These are phyloP conservation scores for Dendrobium catenatum DNA, from an alignment of 106 monocot genomes.

Conservation along the genomic window DNA sequence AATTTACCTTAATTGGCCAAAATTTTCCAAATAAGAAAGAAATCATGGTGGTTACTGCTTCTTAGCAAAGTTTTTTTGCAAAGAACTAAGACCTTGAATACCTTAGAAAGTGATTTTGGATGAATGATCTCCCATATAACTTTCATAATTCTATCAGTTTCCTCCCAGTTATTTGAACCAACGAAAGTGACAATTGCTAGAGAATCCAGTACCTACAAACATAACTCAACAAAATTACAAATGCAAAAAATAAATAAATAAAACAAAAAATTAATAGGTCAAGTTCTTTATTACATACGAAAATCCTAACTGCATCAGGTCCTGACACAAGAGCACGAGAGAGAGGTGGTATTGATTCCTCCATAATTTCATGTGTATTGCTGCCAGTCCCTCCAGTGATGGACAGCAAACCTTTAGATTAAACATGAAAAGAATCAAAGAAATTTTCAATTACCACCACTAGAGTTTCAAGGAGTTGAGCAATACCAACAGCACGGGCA, in stretches of 20 bases:
- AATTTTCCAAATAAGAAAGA: too few species aligned
- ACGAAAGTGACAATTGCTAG: slow-evolving; percentile 74
- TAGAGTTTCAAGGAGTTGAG: background rate
- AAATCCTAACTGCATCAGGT: slow-evolving; percentile 56
- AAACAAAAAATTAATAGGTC: background rate
- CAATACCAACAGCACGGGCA: slow-evolving; percentile 74
- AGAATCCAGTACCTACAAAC: slow-evolving; percentile 64
- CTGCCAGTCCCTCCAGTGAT: slow-evolving; percentile 65
- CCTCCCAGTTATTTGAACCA: slow-evolving; percentile 69
- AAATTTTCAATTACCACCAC: background rate
- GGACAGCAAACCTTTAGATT: slow-evolving; percentile 57
- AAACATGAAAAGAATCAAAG: slow-evolving; percentile 5
- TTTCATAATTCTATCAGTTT: slow-evolving; percentile 79
- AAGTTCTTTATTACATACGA: slow-evolving; percentile 36
- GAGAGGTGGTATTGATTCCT: slow-evolving; percentile 60
- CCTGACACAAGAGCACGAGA: slow-evolving; percentile 51
- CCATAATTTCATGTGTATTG: slow-evolving; percentile 77
- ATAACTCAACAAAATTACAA: slow-evolving; percentile 5
- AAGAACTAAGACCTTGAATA: slow-evolving; percentile 15
- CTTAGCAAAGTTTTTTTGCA: background rate
- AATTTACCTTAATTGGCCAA: too few species aligned
- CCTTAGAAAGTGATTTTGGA: slow-evolving; percentile 78
- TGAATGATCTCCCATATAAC: slow-evolving; percentile 84
- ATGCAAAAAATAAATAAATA: background rate
- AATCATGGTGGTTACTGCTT: background rate